Percentiles rank a stretch among this genome's conserved stretches.
These are phyloP conservation scores for Claviceps maximensis DNA, from an alignment of 2,329 filamentous ascomycete genomes.

Conservation along the genomic window DNA sequence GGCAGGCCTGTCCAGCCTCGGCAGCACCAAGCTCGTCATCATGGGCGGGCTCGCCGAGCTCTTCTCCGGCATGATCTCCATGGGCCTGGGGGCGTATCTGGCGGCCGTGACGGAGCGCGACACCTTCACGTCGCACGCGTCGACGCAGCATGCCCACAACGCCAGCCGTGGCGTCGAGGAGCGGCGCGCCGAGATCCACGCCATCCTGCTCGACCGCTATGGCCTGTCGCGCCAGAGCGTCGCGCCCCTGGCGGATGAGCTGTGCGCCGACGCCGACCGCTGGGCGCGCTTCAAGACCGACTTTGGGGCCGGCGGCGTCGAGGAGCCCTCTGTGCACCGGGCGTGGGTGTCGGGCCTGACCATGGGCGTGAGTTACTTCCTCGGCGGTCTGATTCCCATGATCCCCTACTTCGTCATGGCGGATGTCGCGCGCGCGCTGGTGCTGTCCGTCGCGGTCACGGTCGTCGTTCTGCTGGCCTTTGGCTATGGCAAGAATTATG, in stretches of 20 bases:
- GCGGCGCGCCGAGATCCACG: constrained; percentile 34
- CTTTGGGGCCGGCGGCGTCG: constrained; percentile 37
- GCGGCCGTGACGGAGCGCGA: constrained; percentile 46
- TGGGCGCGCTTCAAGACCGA: constrained; percentile 48
- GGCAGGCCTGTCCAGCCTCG: constrained; percentile 54
- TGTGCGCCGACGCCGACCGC: constrained; percentile 32
- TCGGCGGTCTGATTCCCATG: constrained; percentile 58
- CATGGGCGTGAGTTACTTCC: constrained; percentile 55
- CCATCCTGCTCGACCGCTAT: constrained; percentile 38
- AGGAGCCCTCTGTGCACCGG: constrained; percentile 28
- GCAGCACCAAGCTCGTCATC: constrained; percentile 53
- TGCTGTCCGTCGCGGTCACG: constrained; percentile 47
- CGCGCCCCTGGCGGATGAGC: constrained; percentile 33
- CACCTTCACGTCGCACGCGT: constrained; percentile 35
- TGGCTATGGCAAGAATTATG: constrained; percentile 50
- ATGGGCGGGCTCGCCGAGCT: constrained; percentile 63
- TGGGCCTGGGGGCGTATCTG: constrained; percentile 65
- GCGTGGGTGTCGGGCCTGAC: constrained; percentile 47
- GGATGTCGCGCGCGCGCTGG: constrained; percentile 34
- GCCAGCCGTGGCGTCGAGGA: constrained; percentile 28
- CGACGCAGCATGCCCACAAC: constrained; percentile 28
- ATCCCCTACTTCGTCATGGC: constrained; percentile 52
- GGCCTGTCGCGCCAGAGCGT: constrained; percentile 30
- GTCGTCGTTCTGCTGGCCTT: constrained; percentile 47
- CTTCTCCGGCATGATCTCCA: constrained; percentile 62